phyloP scores from a whole-genome alignment of 2,329 filamentous ascomycete genomes.

The Beauveria sp. region DNA sequence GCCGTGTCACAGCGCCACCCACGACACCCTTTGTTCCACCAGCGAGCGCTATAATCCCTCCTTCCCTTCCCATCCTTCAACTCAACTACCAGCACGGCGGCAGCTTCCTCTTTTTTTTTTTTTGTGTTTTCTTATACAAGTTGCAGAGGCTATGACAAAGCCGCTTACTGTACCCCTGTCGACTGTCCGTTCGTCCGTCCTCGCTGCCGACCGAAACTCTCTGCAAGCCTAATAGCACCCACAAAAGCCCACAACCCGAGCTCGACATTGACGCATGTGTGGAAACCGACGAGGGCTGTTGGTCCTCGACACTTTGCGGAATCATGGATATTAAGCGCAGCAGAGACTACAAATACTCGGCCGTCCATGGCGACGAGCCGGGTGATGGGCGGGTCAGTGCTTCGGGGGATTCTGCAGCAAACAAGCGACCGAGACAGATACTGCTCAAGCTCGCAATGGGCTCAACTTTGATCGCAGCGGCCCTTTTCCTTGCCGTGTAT shows the following conservation, averaged over 20 bases:
- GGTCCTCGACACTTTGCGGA: not conserved
- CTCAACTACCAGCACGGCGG: too few relatives aligned
- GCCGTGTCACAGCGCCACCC: not conserved
- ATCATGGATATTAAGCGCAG: constrained; percentile 4
- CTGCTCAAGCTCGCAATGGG: not conserved
- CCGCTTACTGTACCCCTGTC: not conserved
- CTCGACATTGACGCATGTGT: not conserved
- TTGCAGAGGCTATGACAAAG: not conserved
- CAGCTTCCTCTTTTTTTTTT: not conserved
- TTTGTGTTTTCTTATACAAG: not conserved
- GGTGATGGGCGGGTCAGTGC: not conserved
- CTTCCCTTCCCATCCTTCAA: not conserved
- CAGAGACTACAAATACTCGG: constrained; percentile 6
- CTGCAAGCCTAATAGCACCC: not conserved
- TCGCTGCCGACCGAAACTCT: not conserved
- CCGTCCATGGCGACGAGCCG: constrained; percentile 1
- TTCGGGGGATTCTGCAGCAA: not conserved
- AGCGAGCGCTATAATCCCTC: not conserved
- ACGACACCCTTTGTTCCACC: not conserved
- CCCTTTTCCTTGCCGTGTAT: constrained; percentile 4
- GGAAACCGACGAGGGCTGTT: not conserved
- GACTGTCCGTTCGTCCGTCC: not conserved
- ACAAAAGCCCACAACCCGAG: not conserved
- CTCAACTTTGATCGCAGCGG: constrained; percentile 4
- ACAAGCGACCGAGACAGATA: not conserved